phyloP scores from a whole-genome alignment of 768 basidiomycete genomes.

The Mrakia gelida region DNA sequence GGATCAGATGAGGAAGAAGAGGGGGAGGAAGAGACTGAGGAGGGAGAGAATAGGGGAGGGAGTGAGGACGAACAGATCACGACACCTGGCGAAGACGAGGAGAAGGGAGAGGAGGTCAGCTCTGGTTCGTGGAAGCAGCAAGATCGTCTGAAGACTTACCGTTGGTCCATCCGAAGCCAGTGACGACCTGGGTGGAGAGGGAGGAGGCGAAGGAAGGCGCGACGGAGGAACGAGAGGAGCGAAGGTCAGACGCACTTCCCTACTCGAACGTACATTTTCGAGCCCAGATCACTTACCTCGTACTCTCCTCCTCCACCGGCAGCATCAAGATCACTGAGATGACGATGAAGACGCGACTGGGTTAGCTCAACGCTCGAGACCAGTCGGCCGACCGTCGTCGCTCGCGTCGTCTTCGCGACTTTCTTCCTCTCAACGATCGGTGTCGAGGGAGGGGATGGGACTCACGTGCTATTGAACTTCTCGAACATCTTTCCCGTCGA shows the following conservation, averaged over 20 bases:
- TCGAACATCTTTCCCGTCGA: conserved; percentile 65
- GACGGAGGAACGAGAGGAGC: too few species aligned
- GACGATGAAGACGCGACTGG: neutral
- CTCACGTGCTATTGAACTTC: conserved; percentile 62
- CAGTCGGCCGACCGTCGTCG: too few species aligned
- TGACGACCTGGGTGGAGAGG: neutral
- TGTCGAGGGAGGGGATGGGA: too few species aligned
- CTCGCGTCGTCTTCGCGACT: too few species aligned
- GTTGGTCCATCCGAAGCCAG: conserved; percentile 86
- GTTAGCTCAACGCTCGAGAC: neutral
- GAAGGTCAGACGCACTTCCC: too few species aligned
- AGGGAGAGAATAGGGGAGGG: neutral
- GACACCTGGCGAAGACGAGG: neutral
- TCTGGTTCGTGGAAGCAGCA: neutral
- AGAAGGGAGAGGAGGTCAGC: neutral
- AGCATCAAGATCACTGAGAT: conserved; percentile 52
- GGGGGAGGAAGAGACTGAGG: neutral
- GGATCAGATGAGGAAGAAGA: neutral
- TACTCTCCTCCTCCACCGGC: conserved; percentile 43
- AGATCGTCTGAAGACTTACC: conserved; percentile 42
- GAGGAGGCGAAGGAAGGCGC: too few species aligned
- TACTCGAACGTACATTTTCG: too few species aligned
- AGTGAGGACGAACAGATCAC: neutral
- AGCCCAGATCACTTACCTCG: neutral
- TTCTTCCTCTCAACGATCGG: too few species aligned